Evolutionary conservation across 2,329 filamentous ascomycete species (phyloP).

Genomic region (Zalaria obscura): DNA sequence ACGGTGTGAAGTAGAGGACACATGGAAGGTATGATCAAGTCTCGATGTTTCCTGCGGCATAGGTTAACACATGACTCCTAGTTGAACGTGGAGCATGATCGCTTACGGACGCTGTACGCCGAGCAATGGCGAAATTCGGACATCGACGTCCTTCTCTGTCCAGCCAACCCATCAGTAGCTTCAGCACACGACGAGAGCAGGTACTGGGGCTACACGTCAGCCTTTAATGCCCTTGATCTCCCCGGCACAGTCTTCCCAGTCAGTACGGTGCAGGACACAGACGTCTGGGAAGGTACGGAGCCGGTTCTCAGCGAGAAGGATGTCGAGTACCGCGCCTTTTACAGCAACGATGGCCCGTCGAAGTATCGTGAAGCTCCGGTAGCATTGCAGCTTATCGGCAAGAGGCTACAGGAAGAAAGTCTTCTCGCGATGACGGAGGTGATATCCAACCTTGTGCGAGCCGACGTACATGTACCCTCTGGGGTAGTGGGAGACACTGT

Average conservation of each 20-base stretch:
- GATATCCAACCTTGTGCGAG: background rate
- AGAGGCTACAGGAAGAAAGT: conserved; percentile 5
- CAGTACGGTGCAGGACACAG: conserved; percentile 30
- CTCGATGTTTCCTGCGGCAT: no score
- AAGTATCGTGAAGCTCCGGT: conserved; percentile 5
- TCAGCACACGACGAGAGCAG: conserved; percentile 37
- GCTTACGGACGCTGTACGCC: conserved; percentile 30
- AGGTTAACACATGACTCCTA: no score
- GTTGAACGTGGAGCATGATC: conserved; percentile 22
- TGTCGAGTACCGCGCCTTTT: background rate
- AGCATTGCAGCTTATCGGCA: conserved; percentile 4
- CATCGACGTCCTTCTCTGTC: conserved; percentile 50
- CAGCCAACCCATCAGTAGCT: conserved; percentile 41
- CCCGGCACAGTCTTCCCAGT: conserved; percentile 44
- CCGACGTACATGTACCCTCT: no score
- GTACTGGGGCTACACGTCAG: conserved; percentile 50
- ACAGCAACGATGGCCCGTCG: conserved; percentile 1
- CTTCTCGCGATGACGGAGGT: conserved; percentile 4
- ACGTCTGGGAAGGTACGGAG: conserved; percentile 24
- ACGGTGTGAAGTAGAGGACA: conserved; percentile 1
- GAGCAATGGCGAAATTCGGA: conserved; percentile 39
- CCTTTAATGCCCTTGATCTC: conserved; percentile 48
- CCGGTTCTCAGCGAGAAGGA: conserved; percentile 6
- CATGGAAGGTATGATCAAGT: background rate
- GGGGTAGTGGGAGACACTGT: no score